These are phyloP conservation scores for Litchi chinensis DNA, from an alignment of 345 rosid species.

Conservation along the genomic window DNA sequence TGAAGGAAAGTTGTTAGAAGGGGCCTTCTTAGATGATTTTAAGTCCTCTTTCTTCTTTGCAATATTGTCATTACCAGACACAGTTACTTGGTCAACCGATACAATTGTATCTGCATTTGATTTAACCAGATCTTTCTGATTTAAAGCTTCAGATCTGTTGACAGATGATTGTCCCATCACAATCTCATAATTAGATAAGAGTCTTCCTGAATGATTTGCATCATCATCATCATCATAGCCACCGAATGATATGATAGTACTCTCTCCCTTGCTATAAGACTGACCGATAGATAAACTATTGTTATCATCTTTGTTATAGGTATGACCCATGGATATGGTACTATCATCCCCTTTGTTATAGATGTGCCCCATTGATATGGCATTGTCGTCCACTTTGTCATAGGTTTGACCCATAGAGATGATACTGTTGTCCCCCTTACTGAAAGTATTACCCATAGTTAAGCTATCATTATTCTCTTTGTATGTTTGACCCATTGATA, in stretches of 20 bases:
- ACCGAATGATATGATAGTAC: slow-evolving; percentile 71
- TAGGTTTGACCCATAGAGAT: slow-evolving; percentile 53
- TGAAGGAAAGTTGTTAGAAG: slow-evolving; percentile 53
- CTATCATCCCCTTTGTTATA: slow-evolving; percentile 40
- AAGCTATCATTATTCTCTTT: slow-evolving; percentile 42
- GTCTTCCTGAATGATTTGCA: slow-evolving; percentile 41
- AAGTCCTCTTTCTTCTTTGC: slow-evolving; percentile 41
- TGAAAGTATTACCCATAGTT: slow-evolving; percentile 39
- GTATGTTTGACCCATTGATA: slow-evolving; percentile 40
- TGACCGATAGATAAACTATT: slow-evolving; percentile 35
- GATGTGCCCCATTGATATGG: slow-evolving; percentile 47
- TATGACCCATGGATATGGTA: slow-evolving; percentile 32
- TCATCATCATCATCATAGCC: slow-evolving; percentile 56
- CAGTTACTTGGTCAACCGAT: slow-evolving; percentile 16
- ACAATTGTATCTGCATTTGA: slow-evolving; percentile 28
- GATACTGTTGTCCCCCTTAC: slow-evolving; percentile 41
- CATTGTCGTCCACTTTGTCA: slow-evolving; percentile 42
- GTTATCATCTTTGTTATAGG: slow-evolving; percentile 33
- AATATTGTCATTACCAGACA: slow-evolving; percentile 26
- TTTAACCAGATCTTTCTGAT: slow-evolving; percentile 33
- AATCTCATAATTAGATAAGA: slow-evolving; percentile 47
- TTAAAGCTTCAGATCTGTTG: slow-evolving; percentile 25
- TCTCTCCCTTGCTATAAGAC: slow-evolving; percentile 52
- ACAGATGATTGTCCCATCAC: slow-evolving; percentile 46
- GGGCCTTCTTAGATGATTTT: slow-evolving; percentile 36